Base-by-base conservation (phyloP, 2,329 filamentous ascomycete species). In the Cytospora piceae region DNA sequence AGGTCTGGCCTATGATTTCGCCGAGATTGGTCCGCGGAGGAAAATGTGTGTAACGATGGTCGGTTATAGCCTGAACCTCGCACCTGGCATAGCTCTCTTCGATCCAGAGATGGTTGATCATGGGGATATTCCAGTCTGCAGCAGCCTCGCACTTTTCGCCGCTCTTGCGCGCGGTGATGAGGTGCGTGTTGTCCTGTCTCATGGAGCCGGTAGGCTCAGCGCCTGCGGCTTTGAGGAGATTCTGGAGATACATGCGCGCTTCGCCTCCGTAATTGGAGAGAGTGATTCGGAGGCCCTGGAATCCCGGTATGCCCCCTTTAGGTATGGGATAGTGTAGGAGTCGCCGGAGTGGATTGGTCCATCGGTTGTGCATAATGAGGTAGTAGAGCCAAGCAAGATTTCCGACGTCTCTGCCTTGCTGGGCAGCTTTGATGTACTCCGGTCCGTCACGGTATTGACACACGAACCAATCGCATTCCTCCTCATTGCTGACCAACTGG, bases 181-280 rank as follows among this genome's bases (percentile, higher is more conserved):
- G 85, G 78, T 99, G 95, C 0, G 94, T 98, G 75, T 99, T 98
- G 68, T 97, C 93, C 70, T 91, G 87, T 76, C 93, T 96, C 87
- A 99, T 91, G 0, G 93, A 96, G 79, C 96, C 96, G 34, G 95
- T 99, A 74, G 93, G 98, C 68, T 91, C 89, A 11, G 92, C 94
- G 20, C 95, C 95, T 20, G 90, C 84, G 29, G 93, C 93, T 67
- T 83, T 87, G 71, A 97, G 90, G 46, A 99, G 83, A 71, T 97
- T 98, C 77, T 98, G 94, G 5, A 99, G 83, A 73, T 98, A 99
- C 61, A 93, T 88, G 56, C 95, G 88, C 20, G 95, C 93, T 76
- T 99, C 95, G 37, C 95, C 95, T 55, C 93, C 93, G 74, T 99
- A 99, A 76, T 98, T 99, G 7, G 95, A 98, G 7, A 99, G 83